Base-by-base conservation (phyloP, 176 grass and related monocot species). In the Zizania latifolia region DNA sequence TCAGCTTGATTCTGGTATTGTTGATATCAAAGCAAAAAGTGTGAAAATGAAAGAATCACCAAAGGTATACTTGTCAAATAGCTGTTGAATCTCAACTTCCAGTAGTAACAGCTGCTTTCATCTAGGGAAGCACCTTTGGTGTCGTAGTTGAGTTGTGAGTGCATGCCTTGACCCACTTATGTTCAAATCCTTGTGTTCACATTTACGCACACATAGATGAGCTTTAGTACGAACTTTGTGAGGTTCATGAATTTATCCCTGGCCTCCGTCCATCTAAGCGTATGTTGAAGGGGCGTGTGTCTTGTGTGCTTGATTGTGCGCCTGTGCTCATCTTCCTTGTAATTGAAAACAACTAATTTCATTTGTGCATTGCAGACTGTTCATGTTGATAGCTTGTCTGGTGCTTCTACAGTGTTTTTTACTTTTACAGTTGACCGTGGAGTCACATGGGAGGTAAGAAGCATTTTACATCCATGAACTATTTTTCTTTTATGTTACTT, bases 1-100 rank as follows among this genome's bases (percentile, higher is more conserved):
- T 26, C 86, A 92, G 65, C 82, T 94, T 86, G 94, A 98, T 77
- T 97, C 88, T 77, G 94, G 94, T 54, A 97, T 97, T 79, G 88
- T 97, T 78, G 94, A 97, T 82, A 93, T 97, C 38, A 93, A 83
- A 86, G 94, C 85, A 76, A 93, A 91, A 45, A 71, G 65, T 58
- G 85, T 97, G n/a, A 81, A 97, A 82, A 79, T 93, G 83, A 87
- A 85, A 78, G 83, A 79, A 63, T 58, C 85, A 32, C 94, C 94
- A 1, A 97, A 90, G 93, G 93, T 97, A 86, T 69, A 28, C 74
- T 74, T 50, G 29, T 72, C 57, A 44, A 58, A 72, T 79, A 64
- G 23, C 60, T 62, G 24, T 23, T 35, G 14, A 33, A 38, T 24
- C 26, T 50, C 23, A 56, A 81, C 35, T 34, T 79, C 19, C 54